Evolutionary conservation across 352 stramenopile genomes (phyloP).

Genomic region (Pythium vanterpoolii): DNA sequence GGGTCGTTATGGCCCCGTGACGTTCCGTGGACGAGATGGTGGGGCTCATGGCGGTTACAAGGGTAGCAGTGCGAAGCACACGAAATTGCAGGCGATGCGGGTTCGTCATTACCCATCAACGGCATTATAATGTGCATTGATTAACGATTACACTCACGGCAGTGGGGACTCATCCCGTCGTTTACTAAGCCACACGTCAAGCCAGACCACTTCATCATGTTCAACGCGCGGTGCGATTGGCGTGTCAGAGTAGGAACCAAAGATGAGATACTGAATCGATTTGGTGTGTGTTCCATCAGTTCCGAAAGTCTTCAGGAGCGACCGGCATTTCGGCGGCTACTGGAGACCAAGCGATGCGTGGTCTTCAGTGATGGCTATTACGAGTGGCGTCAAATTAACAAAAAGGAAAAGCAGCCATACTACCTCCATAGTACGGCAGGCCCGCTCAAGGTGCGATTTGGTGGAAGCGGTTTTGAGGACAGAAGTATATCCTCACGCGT

Average conservation of each 20-base stretch:
- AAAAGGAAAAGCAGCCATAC: slow-evolving; percentile 88
- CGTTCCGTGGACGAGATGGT: slow-evolving; percentile 24
- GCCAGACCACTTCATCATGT: slow-evolving; percentile 85
- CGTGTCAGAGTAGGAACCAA: background rate
- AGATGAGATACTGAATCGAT: background rate
- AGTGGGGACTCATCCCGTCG: slow-evolving; percentile 82
- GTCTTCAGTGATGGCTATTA: slow-evolving; percentile 89
- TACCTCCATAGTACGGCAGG: slow-evolving; percentile 63
- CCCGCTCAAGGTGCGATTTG: slow-evolving; percentile 46
- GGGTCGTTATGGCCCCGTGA: slow-evolving; percentile 59
- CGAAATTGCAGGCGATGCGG: slow-evolving; percentile 59
- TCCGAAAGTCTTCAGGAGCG: slow-evolving; percentile 69
- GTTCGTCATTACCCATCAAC: slow-evolving; percentile 9
- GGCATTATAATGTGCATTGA: background rate
- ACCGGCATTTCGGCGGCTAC: slow-evolving; percentile 66
- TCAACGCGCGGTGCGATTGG: slow-evolving; percentile 64
- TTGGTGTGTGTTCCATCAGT: slow-evolving; percentile 25
- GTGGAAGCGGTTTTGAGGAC: background rate
- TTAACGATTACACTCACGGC: background rate
- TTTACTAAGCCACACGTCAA: slow-evolving; percentile 76
- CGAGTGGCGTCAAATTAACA: slow-evolving; percentile 88
- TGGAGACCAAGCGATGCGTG: slow-evolving; percentile 75
- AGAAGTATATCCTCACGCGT: background rate
- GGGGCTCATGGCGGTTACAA: background rate
- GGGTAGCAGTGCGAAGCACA: slow-evolving; percentile 14